Evolutionary conservation across 495 filamentous ascomycete species (phyloP), one percentile per base, ranked within the genome.

Genomic region (Penicillium pulvis): DNA sequence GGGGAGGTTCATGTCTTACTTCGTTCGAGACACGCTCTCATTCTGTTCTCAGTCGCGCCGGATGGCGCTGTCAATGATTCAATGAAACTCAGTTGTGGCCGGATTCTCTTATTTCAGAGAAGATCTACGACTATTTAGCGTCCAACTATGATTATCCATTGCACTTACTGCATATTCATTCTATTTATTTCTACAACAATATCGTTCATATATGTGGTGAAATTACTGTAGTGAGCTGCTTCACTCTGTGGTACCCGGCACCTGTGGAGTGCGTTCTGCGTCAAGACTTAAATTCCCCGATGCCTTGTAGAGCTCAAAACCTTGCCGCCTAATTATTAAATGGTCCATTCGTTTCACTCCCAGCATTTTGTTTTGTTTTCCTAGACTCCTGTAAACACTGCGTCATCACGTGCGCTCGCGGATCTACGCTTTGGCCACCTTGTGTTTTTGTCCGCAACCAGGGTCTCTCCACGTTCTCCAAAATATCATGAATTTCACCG

Each of bases 401-500:
- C 49, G 43, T 44, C 48, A 67, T 69, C 66, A 69, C 66, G 66
- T 69, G 66, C 56, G 33, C 33, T 6, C 56, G 55, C 39, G 26
- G 41, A 52, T 45, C 55, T 51, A 63, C 60, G 66, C 63, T 62
- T 64, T 67, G 66, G 64, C 66, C 66, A 69, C 66, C 56, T 66
- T 51, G 62, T 63, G 66, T 66, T 67, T 69, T 54, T 46, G 53
- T 56, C 63, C 60, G 63, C 59, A 60, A 62, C 53, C 49, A 54
- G 14, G 16, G 39, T 57, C 49, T 28, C 20, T 19, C 35, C 33
- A 60, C 56, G 33, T 24, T 51, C n/a, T 46, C n/a, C 55, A 42
- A 52, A 51, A 0, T 19, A 41, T 44, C 53, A 52, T 44, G 36
- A 41, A 47, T 26, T 35, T 24, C 41, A 20, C 39, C 16, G 24